A percentile compares a stretch with the other conserved stretches of the same genome.
Conservation (phyloP, 345 rosid genomes). For the Ceriops decandra region DNA sequence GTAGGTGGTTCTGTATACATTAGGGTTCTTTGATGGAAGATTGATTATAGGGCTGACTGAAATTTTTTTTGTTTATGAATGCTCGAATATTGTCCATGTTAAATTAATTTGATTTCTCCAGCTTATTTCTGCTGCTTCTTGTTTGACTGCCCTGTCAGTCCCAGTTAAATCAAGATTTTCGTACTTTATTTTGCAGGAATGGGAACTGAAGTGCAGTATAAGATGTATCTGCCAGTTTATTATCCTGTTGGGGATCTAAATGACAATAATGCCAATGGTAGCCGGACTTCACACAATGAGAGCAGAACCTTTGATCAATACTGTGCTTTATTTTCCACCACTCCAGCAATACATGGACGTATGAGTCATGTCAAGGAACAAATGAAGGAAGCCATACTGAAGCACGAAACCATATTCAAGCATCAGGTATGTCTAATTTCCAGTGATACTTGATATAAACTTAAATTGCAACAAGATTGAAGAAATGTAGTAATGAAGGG, state of each 20-base stretch:
- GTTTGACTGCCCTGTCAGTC: neutral
- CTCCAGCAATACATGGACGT: constrained; percentile 26
- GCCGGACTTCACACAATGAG: constrained; percentile 43
- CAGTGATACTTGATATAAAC: neutral
- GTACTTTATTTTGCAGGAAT: constrained; percentile 38
- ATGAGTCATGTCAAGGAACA: constrained; percentile 42
- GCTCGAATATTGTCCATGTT: too few species aligned
- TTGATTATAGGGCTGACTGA: too few species aligned
- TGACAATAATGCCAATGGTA: constrained; percentile 35
- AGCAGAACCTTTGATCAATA: constrained; percentile 36
- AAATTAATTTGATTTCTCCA: neutral
- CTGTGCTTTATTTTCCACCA: constrained; percentile 29
- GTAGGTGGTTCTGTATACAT: too few species aligned
- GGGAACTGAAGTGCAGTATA: constrained; percentile 65
- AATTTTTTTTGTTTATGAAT: too few species aligned
- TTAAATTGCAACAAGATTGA: neutral
- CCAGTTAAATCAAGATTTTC: neutral
- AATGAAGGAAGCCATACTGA: constrained; percentile 60
- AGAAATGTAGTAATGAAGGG: neutral
- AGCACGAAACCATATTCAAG: constrained; percentile 65
- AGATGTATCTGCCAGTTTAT: constrained; percentile 51
- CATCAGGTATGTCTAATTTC: constrained; percentile 49
- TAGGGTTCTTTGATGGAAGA: too few species aligned
- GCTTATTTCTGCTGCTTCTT: neutral
- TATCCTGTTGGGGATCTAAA: constrained; percentile 51